Base-by-base conservation (phyloP, 805 yeast genomes). In the Yarrowia phangngaensis region DNA sequence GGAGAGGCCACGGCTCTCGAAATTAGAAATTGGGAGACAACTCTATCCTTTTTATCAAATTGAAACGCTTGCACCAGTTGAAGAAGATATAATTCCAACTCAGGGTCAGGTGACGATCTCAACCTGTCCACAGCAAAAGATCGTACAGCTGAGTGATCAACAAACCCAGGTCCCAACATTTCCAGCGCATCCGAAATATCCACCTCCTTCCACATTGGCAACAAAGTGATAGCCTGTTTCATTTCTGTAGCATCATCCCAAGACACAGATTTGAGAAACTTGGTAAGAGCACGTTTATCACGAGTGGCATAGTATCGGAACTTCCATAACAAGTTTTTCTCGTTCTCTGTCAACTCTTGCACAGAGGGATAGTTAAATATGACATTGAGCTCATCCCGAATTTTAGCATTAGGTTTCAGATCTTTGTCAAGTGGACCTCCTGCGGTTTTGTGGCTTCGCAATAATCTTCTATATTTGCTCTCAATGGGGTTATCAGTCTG, bases 41-140 rank as follows among this genome's bases (percentile, higher is more conserved):
- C 23, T 6, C 26, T n/a, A 20, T 45, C 50, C 26, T 32, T 12
- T n/a, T n/a, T 29, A 59, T 92, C 98, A 62, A 86, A 86, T 57
- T 85, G 82, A 27, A 90, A 74, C 0, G 95, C 95, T 60, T 89
- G 97, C 0, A 90, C 97, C 13, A 90, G 70, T 64, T 92, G 98
- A 50, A 90, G 72, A 54, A 92, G 67, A 59, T 86, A 92, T 53
- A 89, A 70, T 50, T 84, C 82, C 12, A 92, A 63, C 54, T 90
- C 96, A 8, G 76, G 80, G 57, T 86, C 92, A 26, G 78, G 74
- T 0, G 96, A 95, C 52, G 79, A 72, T 49, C 78, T 75, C 36
- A 90, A 68, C 51, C 97, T 68, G 55, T 85, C 84, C 1, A 90
- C 95, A 0, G 98, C 98, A 70, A 85, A 84, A 5, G 84, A 77